Evolutionary conservation across 2,329 filamentous ascomycete genomes (phyloP).

Genomic region (Talaromyces funiculosus): DNA sequence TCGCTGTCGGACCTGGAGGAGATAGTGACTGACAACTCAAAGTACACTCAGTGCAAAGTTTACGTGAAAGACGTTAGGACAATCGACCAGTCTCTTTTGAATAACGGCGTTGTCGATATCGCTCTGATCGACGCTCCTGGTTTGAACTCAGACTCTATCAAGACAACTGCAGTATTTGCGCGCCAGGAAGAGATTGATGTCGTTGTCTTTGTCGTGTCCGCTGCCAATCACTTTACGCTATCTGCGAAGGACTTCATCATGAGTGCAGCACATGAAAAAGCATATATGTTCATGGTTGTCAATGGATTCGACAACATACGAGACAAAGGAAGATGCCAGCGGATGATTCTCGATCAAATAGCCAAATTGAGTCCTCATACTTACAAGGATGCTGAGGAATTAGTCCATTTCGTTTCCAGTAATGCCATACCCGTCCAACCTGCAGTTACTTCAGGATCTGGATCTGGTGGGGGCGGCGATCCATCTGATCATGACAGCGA

Average conservation of each 20-base stretch:
- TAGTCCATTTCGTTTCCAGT: slow-evolving; percentile 97
- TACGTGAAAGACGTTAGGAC: slow-evolving; percentile 86
- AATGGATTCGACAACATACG: slow-evolving; percentile 94
- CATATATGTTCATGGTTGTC: slow-evolving; percentile 98
- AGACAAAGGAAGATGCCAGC: slow-evolving; percentile 84
- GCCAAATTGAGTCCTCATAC: slow-evolving; percentile 82
- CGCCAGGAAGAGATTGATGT: slow-evolving; percentile 98
- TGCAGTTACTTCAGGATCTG: slow-evolving; percentile 47
- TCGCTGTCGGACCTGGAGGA: slow-evolving; percentile 71
- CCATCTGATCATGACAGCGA: slow-evolving; percentile 38
- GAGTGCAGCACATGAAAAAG: slow-evolving; percentile 92
- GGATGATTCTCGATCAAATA: slow-evolving; percentile 89
- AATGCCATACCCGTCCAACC: slow-evolving; percentile 79
- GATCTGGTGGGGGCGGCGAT: slow-evolving; percentile 49
- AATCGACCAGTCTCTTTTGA: slow-evolving; percentile 88
- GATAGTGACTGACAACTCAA: slow-evolving; percentile 81
- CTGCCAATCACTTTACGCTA: slow-evolving; percentile 94
- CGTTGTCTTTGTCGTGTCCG: slow-evolving; percentile 95
- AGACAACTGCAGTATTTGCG: slow-evolving; percentile 95
- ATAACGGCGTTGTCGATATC: slow-evolving; percentile 97
- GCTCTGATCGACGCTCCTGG: slow-evolving; percentile 95
- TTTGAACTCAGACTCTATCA: slow-evolving; percentile 90
- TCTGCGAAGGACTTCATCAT: slow-evolving; percentile 98
- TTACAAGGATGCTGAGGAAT: slow-evolving; percentile 82
- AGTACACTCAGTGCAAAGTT: slow-evolving; percentile 92